Evolutionary conservation across 768 basidiomycete species (phyloP), one percentile per base, ranked within the genome.

Genomic region (Lentinula edodes): DNA sequence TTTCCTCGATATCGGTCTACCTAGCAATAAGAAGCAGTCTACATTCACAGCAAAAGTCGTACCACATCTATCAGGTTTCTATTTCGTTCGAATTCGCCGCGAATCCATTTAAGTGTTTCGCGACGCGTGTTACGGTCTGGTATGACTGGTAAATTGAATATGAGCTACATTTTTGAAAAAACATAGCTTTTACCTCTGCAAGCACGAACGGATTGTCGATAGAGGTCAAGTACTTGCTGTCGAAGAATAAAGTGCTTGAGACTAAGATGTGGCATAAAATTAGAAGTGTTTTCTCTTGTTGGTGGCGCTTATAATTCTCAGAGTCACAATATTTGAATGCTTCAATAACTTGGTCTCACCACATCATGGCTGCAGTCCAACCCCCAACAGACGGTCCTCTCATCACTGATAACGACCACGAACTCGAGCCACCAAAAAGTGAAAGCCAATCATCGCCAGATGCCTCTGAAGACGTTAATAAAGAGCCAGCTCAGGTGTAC

Each of bases 211-310:
- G 83, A 81, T 58, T 77, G 71, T 61, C 89, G 83, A 73, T 91
- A 92, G 52, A 91, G 74, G 64, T 76, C 70, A 50, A 91, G 68
- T 18, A 81, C 84, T 68, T 80, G 75, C 63, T 85, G 82, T 62
- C 80, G 80, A 61, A 92, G 80, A 67, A 93, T 81, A 68, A 91
- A 92, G 73, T 92, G 89, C 73, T 80, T 88, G 71, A 92, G 81
- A 39, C 86, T 83, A 60, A 79, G 71, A 32, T 61, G 52, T 28
- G 52, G 43, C 63, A 65, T 65, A 35, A n/a, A 51, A 13, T 20
- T 39, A 20, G n/a, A 20, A n/a, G 6, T 56, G 48, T 61, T 36
- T 52, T 48, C 13, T 10, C 6, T 43, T 51, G n/a, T 41, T 42
- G 12, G 41, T 35, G 61, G 53, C 39, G 61, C 35, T n/a, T 35